A percentile compares a stretch with the other conserved stretches of the same genome.
phyloP scores from a whole-genome alignment of 2,329 filamentous ascomycete species.

The Trichoderma sp. region DNA sequence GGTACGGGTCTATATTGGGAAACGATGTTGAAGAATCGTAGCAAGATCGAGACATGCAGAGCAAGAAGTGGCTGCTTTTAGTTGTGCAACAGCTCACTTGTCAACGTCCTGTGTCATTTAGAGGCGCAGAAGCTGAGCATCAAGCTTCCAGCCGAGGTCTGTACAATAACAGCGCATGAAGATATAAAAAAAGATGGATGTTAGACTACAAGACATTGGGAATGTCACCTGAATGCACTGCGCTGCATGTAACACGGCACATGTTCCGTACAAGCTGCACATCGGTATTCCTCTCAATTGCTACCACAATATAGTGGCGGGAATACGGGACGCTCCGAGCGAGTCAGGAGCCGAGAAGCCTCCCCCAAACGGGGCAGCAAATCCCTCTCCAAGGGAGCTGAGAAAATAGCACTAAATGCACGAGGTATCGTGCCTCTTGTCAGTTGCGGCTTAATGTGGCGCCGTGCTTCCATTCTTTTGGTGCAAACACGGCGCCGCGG shows the following conservation, averaged over 20 bases:
- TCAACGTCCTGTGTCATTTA: neutral
- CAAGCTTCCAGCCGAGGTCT: neutral
- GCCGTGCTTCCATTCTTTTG: neutral
- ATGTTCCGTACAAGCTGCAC: neutral
- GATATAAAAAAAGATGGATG: neutral
- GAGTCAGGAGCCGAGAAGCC: neutral
- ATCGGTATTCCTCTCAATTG: neutral
- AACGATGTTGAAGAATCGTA: neutral
- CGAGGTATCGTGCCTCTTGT: neutral
- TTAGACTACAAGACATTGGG: neutral
- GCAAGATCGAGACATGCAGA: neutral
- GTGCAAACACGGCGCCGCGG: neutral
- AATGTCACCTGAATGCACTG: neutral
- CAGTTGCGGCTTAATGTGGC: slow-evolving; percentile 13
- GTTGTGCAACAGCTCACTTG: neutral
- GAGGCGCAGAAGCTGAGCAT: neutral
- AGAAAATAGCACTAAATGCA: neutral
- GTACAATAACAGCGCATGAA: neutral
- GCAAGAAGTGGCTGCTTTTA: neutral
- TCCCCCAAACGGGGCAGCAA: neutral
- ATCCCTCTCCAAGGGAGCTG: neutral
- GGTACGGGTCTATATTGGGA: neutral
- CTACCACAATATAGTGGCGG: neutral
- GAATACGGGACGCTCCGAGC: neutral
- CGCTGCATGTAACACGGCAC: neutral